Evolutionary conservation across 176 grass and related monocot genomes (phyloP), one percentile per base, ranked within the genome.

Genomic region (Metroxylon sagu): DNA sequence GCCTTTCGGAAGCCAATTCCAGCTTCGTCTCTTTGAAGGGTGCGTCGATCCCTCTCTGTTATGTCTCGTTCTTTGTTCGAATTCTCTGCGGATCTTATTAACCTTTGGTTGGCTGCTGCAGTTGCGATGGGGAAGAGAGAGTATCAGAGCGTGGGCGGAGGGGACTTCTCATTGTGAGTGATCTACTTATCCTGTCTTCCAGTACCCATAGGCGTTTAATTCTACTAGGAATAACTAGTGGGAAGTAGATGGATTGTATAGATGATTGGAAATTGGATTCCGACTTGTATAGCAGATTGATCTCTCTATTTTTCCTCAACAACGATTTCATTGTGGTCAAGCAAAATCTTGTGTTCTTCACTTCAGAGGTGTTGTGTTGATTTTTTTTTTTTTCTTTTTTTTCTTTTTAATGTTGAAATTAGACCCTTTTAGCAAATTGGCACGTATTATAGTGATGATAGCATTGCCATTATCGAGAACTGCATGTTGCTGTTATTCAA

Each of bases 91-190:
- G 19, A 27, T 62, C 53, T 59, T 61, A 14, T 18, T 21, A 31
- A 27, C 23, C 60, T 69, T 25, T 54, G 27, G 31, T 18, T n/a
- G 53, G 4, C 5, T 35, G 17, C 18, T 77, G 39, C 65, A 77
- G 74, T 69, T 62, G 58, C 23, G 18, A 19, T 77, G 49, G 74
- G 74, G 4, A 77, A 69, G 28, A 69, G 49, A 54, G 57, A 56
- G 57, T 77, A 68, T 61, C 55, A 51, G 26, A 69, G 49, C 53
- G 48, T 16, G 6, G 74, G 74, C 54, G 54, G 49, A 49, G 74
- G 53, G 25, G 30, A 61, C 56, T 69, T 77, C 49, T 69, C 57
- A 18, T 77, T 77, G 74, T 77, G 58, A 77, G 74, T 55, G 23
- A 14, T 60, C 48, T 65, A 30, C 3, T 60, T 14, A 43, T 14